phyloP scores from a whole-genome alignment of 257 asterid genomes.

The Salvia hispanica region DNA sequence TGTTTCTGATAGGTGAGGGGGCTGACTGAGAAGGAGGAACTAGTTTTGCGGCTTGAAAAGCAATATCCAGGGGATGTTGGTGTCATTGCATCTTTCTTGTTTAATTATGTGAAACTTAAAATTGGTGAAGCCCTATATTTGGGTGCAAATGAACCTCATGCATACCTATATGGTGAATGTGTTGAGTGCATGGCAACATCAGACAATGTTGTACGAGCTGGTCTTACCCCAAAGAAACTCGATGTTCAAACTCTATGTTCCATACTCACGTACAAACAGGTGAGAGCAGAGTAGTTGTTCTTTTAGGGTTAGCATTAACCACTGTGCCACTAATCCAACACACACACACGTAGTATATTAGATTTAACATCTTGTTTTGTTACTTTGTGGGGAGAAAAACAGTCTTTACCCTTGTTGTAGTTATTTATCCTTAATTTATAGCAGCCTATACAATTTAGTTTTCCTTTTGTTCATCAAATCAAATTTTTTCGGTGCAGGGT shows the following conservation, averaged over 20 bases:
- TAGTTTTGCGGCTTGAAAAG: conserved; percentile 74
- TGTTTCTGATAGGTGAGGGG: conserved; percentile 51
- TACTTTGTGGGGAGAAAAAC: neutral
- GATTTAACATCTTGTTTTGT: neutral
- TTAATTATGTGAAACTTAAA: conserved; percentile 76
- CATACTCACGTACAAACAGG: conserved; percentile 98
- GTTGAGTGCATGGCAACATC: conserved; percentile 99
- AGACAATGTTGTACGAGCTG: conserved; percentile 95
- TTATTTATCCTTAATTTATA: neutral
- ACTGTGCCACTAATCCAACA: no score
- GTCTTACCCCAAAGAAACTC: conserved; percentile 85
- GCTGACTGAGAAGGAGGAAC: conserved; percentile 74
- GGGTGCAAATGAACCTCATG: conserved; percentile 97
- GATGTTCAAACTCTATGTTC: conserved; percentile 89
- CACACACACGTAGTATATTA: no score
- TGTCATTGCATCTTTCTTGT: conserved; percentile 71
- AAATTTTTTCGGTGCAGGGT: conserved; percentile 53
- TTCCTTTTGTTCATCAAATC: conserved; percentile 9
- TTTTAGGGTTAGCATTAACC: no score
- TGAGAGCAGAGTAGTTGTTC: conserved; percentile 27
- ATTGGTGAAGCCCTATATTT: conserved; percentile 89
- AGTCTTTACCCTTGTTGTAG: no score
- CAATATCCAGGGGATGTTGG: conserved; percentile 89
- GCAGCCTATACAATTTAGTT: neutral
- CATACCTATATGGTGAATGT: conserved; percentile 85